Conservation (phyloP, 2,329 filamentous ascomycete genomes). For the Venturia aucupariae region DNA sequence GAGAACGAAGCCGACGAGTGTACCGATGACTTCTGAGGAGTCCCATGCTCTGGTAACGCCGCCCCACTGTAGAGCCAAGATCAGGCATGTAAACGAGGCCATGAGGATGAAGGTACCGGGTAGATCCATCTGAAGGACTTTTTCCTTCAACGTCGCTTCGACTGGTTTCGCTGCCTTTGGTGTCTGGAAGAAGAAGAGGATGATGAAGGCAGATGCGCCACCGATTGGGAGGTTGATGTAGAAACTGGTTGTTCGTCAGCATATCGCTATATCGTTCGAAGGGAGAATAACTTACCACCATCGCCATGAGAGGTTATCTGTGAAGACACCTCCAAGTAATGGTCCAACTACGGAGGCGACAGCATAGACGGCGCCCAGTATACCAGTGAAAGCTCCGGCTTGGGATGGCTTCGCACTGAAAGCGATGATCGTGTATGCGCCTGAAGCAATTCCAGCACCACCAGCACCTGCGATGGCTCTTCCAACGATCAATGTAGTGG, state of each 20-base stretch:
- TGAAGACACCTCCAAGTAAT: slow-evolving; percentile 34
- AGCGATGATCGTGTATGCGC: slow-evolving; percentile 35
- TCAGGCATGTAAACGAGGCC: slow-evolving; percentile 30
- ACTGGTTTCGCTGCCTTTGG: slow-evolving; percentile 22
- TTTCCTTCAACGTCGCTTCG: slow-evolving; percentile 22
- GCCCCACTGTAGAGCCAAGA: slow-evolving; percentile 41
- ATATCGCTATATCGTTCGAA: not conserved
- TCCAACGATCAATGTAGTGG: slow-evolving; percentile 28
- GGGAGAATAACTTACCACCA: slow-evolving; percentile 19
- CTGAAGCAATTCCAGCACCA: slow-evolving; percentile 31
- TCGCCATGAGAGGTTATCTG: slow-evolving; percentile 29
- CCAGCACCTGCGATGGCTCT: slow-evolving; percentile 33
- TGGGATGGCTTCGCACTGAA: slow-evolving; percentile 33
- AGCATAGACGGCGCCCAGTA: slow-evolving; percentile 28
- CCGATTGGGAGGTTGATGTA: slow-evolving; percentile 39
- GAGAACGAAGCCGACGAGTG: slow-evolving; percentile 29
- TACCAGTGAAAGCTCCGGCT: slow-evolving; percentile 29
- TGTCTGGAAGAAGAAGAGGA: slow-evolving; percentile 31
- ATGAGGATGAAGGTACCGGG: slow-evolving; percentile 34
- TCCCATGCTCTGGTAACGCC: slow-evolving; percentile 24
- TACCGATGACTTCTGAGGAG: slow-evolving; percentile 34
- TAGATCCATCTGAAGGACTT: slow-evolving; percentile 36
- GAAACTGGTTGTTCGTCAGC: slow-evolving; percentile 18
- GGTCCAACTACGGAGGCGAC: slow-evolving; percentile 35
- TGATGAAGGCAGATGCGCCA: slow-evolving; percentile 25